Evolutionary conservation across 2,329 filamentous ascomycete genomes (phyloP).

Genomic region (Aspergillus sp.): DNA sequence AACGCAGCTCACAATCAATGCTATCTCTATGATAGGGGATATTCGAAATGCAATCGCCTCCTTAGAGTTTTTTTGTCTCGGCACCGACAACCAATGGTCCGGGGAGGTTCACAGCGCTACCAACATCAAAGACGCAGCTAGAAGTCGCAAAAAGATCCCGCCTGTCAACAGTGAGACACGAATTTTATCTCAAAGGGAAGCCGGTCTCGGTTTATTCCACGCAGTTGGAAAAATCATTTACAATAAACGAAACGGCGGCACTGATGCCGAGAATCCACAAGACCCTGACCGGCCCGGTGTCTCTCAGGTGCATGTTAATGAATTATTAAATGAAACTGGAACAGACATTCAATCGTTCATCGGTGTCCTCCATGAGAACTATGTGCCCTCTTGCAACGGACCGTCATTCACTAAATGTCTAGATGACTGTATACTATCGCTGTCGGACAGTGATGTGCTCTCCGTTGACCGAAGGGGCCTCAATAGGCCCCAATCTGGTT

Average conservation of each 20-base stretch:
- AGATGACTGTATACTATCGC: slow-evolving; percentile 78
- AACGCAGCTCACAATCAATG: slow-evolving; percentile 74
- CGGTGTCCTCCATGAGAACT: slow-evolving; percentile 91
- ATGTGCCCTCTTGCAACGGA: slow-evolving; percentile 73
- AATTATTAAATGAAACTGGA: slow-evolving; percentile 87
- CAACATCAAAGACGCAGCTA: slow-evolving; percentile 63
- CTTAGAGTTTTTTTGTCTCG: slow-evolving; percentile 86
- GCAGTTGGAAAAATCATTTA: slow-evolving; percentile 94
- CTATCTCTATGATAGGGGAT: slow-evolving; percentile 82
- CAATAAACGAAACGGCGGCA: slow-evolving; percentile 75
- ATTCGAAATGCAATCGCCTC: slow-evolving; percentile 90
- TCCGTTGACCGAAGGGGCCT: slow-evolving; percentile 58
- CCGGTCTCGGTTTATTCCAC: slow-evolving; percentile 91
- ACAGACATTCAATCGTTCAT: slow-evolving; percentile 91
- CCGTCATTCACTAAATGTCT: slow-evolving; percentile 72
- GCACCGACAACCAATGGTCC: slow-evolving; percentile 65
- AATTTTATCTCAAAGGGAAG: slow-evolving; percentile 81
- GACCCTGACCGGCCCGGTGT: slow-evolving; percentile 59
- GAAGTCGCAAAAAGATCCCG: slow-evolving; percentile 47
- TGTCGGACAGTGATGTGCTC: slow-evolving; percentile 87
- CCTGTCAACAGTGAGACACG: slow-evolving; percentile 74
- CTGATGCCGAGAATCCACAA: slow-evolving; percentile 33
- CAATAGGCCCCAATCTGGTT: slow-evolving; percentile 47
- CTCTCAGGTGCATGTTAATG: slow-evolving; percentile 68
- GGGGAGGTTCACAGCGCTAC: slow-evolving; percentile 69